A percentile compares a stretch with the other conserved stretches of the same genome.
These are phyloP conservation scores for Umbelopsis isabellina DNA, from an alignment of 192 early-diverging fungal genomes.

Conservation along the genomic window DNA sequence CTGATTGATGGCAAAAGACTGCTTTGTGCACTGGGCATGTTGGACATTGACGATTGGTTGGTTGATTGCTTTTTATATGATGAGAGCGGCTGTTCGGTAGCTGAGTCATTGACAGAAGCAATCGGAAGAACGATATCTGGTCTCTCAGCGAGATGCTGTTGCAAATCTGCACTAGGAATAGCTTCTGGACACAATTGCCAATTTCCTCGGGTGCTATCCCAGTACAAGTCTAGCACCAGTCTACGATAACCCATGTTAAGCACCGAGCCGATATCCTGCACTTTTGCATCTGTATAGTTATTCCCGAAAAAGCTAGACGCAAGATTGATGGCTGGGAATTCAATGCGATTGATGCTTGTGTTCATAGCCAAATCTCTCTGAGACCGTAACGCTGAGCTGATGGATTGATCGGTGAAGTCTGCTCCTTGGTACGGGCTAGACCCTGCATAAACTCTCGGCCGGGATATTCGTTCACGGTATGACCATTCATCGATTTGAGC, in stretches of 20 bases:
- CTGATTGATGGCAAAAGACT: background rate
- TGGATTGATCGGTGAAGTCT: constrained; percentile 1
- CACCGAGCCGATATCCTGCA: constrained; percentile 8
- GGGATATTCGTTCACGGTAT: background rate
- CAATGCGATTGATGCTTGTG: constrained; percentile 29
- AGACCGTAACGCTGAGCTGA: constrained; percentile 23
- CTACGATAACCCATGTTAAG: constrained; percentile 27
- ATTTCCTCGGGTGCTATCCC: constrained; percentile 8
- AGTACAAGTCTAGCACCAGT: constrained; percentile 36
- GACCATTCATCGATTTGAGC: no score
- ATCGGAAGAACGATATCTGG: background rate
- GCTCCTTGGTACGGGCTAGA: background rate
- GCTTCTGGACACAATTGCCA: constrained; percentile 36
- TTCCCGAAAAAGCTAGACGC: constrained; percentile 36
- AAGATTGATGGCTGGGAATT: constrained; percentile 35
- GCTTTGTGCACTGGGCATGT: background rate
- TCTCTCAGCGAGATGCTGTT: background rate
- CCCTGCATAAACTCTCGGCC: background rate
- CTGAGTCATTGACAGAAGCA: background rate
- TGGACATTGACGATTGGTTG: no score
- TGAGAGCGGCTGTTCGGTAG: background rate
- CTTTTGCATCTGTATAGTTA: constrained; percentile 19
- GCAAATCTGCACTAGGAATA: background rate
- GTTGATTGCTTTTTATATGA: no score
- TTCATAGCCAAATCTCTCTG: constrained; percentile 39